phyloP scores from a whole-genome alignment of 2,329 filamentous ascomycete genomes.

The Hawksworthiomyces lignivorus region DNA sequence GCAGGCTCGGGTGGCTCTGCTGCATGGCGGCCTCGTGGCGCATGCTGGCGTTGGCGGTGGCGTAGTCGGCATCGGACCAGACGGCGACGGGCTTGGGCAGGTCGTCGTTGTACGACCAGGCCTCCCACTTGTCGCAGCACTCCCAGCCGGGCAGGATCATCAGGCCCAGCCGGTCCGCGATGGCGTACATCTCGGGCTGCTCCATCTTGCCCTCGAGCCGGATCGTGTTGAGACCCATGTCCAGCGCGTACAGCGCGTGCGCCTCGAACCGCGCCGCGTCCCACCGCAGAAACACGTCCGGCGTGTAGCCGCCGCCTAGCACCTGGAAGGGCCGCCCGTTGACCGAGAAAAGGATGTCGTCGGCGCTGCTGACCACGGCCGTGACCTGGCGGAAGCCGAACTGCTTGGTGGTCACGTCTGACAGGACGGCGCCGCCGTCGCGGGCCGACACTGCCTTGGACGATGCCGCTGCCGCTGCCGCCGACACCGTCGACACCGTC shows the following conservation, averaged over 20 bases:
- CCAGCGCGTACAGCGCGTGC: conserved; percentile 46
- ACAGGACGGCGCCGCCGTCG: neutral
- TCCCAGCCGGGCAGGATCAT: conserved; percentile 59
- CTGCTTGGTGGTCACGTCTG: conserved; percentile 24
- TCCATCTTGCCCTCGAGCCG: conserved; percentile 59
- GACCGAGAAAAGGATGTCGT: conserved; percentile 48
- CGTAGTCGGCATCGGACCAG: conserved; percentile 49
- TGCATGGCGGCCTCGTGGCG: conserved; percentile 52
- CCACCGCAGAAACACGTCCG: conserved; percentile 56
- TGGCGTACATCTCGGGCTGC: conserved; percentile 51
- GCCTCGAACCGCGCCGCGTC: conserved; percentile 36
- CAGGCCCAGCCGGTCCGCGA: conserved; percentile 51
- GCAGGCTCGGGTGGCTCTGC: conserved; percentile 51
- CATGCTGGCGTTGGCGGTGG: conserved; percentile 46
- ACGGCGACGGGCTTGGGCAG: conserved; percentile 26
- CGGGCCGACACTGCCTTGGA: no score
- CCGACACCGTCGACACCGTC: conserved; percentile 17
- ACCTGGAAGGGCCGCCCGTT: conserved; percentile 54
- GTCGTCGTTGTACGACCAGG: conserved; percentile 53
- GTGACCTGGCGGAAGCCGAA: conserved; percentile 51
- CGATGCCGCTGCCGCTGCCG: no score
- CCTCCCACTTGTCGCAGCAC: conserved; percentile 63
- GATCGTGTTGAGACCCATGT: conserved; percentile 56
- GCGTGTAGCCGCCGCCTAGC: conserved; percentile 50
- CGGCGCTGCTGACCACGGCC: conserved; percentile 39